Evolutionary conservation across 2,329 filamentous ascomycete species (phyloP), one percentile per base, ranked within the genome.

Genomic region (Exophiala sp.): DNA sequence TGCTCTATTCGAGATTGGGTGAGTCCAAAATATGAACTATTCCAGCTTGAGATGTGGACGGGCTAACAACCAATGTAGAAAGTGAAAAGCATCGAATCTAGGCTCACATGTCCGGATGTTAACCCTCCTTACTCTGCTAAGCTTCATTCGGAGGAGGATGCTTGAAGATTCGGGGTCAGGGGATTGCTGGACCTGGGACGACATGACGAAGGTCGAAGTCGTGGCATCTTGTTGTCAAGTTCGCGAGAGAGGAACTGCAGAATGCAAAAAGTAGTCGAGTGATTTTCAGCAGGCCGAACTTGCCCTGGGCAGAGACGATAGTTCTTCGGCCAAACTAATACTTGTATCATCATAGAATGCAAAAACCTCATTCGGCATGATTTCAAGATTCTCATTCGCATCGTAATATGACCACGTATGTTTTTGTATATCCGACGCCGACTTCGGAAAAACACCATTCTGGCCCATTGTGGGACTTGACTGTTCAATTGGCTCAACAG

Each of bases 1-100:
- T 99, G 91, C 83, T 99, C 51, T 99, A 99, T 75, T 95, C 90
- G 56, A 85, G 94, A 80, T 87, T 99, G 71, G 94, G 94, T 96
- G 68, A 75, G 80, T 75, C 33, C 24, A 29, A 29, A 29, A 29
- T 3, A 8, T 32, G 21, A 47, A 16, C 34, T 29, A 36, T 71
- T 77, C 79, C 69, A 47, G 18, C 42, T 67, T 64, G 71, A 64
- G 49, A 63, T 65, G 59, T 52, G 54, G 14, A 21, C 33, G 47
- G 8, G 38, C 55, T 60, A 47, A 57, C 39, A 32, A 29, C 36
- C 11, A 49, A 18, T 49, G 66, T 69, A 89, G 86, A 89, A 74
- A 88, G 84, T 69, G 86, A 89, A 69, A 89, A 89, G 72, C 86
- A 89, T 72, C 83, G 86, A 42, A 52, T 63, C 33, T 63, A 55